Base-by-base conservation (phyloP, 495 filamentous ascomycete species). In the Tuber magnatum region DNA sequence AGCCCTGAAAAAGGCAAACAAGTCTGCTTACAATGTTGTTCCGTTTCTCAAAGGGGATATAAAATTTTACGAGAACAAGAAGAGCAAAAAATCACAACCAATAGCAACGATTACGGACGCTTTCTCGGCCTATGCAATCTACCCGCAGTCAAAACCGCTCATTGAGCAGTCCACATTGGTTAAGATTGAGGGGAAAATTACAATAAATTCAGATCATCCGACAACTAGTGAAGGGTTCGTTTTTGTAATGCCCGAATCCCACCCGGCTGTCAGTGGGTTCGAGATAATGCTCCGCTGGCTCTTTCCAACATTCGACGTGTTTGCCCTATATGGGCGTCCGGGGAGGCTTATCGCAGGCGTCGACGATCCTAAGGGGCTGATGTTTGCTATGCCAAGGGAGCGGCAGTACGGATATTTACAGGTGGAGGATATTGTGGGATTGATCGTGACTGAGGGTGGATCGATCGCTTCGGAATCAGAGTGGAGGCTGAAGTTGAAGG, bases 371-470 rank as follows among this genome's bases (percentile, higher is more conserved):
- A 90, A 92, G 75, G 94, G 95, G 75, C 86, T 99, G 79, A 99
- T 99, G 95, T 98, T 99, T 84, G 96, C 93, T 0, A 94, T 99
- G 90, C 96, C 95, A 0, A 92, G 91, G 79, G 89, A 96, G 74
- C 89, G 89, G 61, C 88, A 91, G 74, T 97, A 97, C 82, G 94
- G 95, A 0, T 98, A 98, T 82, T 84, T 98, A 35, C 96, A 98
- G 78, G 88, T 94, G 42, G 79, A 92, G 51, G 95, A 99, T 83
- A 92, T 98, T 14, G 89, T 89, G 22, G 87, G 85, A 71, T 84
- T 98, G 44, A 92, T 98, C 75, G 86, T 92, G 76, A 90, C 89
- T 6, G 87, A 92, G 10, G 93, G 92, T 10, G 95, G 91, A 83
- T 83, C 88, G 41, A 86, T 83, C n/a, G 97, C 94, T 92, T 90